Base-by-base conservation (phyloP, 2,329 filamentous ascomycete species). In the Cercospora nicotianae region DNA sequence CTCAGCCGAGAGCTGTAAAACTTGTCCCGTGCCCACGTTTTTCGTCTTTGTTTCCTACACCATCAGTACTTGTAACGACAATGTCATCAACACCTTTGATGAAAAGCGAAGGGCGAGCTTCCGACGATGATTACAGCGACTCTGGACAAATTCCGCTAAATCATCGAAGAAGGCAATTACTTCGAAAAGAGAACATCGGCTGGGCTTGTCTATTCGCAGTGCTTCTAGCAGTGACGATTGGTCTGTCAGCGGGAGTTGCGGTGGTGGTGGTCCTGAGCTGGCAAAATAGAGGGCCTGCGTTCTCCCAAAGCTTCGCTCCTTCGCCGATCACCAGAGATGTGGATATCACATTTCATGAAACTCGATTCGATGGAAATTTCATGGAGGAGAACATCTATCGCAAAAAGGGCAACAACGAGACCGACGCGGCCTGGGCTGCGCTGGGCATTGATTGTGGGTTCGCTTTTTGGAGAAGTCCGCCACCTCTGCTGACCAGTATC, bases 371-470 rank as follows among this genome's bases (percentile, higher is more conserved):
- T 68, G 87, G 87, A 0, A 84, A 84, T 0, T 85, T 89, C 20
- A 72, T 87, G 64, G 78, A 85, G 0, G 83, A 87, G 70, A 84
- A 84, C 28, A 76, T 85, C 16, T 89, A 85, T 72, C 83, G 87
- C 1, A 79, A 82, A 66, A 75, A 80, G 12, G 83, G 81, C 1
- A 66, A 70, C 33, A 65, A 70, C 45, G 71, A 72, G 42, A 86
- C 87, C 0, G 87, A 89, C 69, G 82, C 81, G 4, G 87, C 87
- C 0, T 90, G 87, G 87, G 81, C 79, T 30, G 80, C 81, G 2
- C 70, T 87, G 0, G 85, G 85, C 12, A 78, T 83, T 1, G 81
- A 86, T 18, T 87, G 65, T 69, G 23, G 61, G 67, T n/a, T 2
- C n/a, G 53, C 13, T 33, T 5, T 48, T 31, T 18, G 3, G 3